Conservation (phyloP, 1,284 basidiomycete genomes). For the Coniferiporia sulphurascens region DNA sequence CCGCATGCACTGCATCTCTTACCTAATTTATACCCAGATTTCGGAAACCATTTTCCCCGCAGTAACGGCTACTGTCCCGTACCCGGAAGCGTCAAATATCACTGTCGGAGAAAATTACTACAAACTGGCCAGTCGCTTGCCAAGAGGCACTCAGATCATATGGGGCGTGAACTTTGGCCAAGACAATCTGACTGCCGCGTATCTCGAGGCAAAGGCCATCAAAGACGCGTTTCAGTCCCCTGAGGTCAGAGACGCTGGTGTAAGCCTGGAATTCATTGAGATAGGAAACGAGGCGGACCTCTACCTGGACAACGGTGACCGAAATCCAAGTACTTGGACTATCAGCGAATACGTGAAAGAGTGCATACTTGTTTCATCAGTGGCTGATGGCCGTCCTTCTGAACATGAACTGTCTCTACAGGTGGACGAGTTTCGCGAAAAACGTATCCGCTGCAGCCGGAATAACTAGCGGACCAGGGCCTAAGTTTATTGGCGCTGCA, state of each 20-base stretch:
- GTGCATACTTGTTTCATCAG: constrained; percentile 28
- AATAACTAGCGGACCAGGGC: constrained; percentile 18
- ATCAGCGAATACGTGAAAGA: constrained; percentile 48
- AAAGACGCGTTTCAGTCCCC: constrained; percentile 45
- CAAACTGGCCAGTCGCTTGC: constrained; percentile 48
- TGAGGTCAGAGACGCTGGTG: constrained; percentile 38
- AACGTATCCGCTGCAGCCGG: constrained; percentile 28
- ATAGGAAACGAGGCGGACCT: constrained; percentile 56
- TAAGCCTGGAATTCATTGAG: constrained; percentile 52
- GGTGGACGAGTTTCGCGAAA: constrained; percentile 31
- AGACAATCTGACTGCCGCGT: constrained; percentile 52
- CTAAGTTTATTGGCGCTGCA: constrained; percentile 6
- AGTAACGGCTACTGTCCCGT: constrained; percentile 44
- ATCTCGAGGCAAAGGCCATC: constrained; percentile 54
- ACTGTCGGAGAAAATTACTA: constrained; percentile 59
- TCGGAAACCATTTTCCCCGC: constrained; percentile 42
- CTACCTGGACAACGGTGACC: constrained; percentile 46
- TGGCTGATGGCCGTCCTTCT: constrained; percentile 24
- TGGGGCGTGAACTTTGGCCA: constrained; percentile 67
- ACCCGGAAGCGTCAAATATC: constrained; percentile 56
- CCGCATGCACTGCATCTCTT: no score
- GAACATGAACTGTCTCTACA: constrained; percentile 17
- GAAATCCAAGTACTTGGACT: constrained; percentile 38
- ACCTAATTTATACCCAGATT: not conserved
- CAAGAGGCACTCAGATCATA: constrained; percentile 51